Evolutionary conservation across 176 grass and related monocot species (phyloP).

Genomic region (Carex kokanica): DNA sequence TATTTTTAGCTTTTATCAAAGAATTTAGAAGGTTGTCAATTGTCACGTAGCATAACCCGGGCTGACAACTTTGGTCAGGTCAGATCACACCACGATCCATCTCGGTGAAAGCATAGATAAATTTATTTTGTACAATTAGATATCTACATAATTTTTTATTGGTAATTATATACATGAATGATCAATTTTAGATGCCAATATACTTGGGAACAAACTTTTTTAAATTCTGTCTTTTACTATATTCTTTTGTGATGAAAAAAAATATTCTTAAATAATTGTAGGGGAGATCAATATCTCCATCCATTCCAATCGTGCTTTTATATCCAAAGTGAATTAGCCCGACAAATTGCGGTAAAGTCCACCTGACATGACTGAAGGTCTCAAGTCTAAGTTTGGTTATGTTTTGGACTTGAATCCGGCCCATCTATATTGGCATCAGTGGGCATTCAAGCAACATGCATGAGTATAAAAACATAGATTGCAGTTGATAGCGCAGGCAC

Average conservation of each 20-base stretch:
- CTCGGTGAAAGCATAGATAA: background rate
- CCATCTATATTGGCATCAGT: background rate
- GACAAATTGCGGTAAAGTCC: background rate
- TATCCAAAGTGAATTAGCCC: background rate
- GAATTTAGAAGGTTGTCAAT: background rate
- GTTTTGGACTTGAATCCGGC: background rate
- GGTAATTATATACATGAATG: background rate
- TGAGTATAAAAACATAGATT: background rate
- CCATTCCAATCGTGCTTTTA: background rate
- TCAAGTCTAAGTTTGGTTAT: background rate
- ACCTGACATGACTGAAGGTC: background rate
- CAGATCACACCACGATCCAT: background rate
- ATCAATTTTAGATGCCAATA: background rate
- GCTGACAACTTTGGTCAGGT: background rate
- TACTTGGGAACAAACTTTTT: background rate
- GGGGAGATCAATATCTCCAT: background rate
- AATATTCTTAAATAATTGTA: background rate
- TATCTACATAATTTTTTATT: background rate
- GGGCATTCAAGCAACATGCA: background rate
- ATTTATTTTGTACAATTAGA: background rate
- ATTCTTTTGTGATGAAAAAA: background rate
- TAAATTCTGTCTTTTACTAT: background rate
- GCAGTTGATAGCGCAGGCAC: background rate
- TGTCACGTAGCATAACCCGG: background rate
- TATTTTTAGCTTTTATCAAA: slow-evolving; percentile 4